phyloP scores from a whole-genome alignment of 176 grass and related monocot species.

The Aegilops longissima region DNA sequence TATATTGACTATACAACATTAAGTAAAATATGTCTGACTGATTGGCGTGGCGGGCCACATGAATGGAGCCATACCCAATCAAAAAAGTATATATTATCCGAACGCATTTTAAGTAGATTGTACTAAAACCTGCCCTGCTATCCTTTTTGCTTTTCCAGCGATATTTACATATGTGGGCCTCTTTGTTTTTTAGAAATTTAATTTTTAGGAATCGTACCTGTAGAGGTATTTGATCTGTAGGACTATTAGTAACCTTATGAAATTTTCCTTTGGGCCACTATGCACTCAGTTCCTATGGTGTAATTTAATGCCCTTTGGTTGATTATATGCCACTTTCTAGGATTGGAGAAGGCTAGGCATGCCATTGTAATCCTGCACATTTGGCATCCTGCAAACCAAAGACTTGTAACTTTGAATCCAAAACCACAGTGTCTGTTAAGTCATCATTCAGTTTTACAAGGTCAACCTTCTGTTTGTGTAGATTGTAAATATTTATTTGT shows the following conservation, averaged over 20 bases:
- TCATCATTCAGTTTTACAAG: conserved; percentile 10
- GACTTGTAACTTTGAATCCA: neutral
- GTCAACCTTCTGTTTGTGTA: neutral
- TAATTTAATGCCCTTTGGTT: neutral
- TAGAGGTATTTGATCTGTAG: neutral
- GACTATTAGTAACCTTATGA: conserved; percentile 2
- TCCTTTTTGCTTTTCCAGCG: neutral
- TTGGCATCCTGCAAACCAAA: neutral
- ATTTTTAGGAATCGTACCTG: neutral
- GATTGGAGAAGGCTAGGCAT: neutral
- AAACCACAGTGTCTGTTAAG: neutral
- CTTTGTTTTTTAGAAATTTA: neutral
- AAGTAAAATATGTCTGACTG: no score
- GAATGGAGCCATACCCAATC: no score
- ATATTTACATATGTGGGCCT: neutral
- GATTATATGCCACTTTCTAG: no score
- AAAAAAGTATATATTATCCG: neutral
- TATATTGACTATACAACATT: no score
- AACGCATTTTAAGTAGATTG: neutral
- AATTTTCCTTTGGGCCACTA: neutral
- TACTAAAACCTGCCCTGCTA: neutral
- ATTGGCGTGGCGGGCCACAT: no score
- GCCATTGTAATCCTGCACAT: neutral
- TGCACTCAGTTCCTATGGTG: neutral
- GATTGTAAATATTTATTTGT: conserved; percentile 13